Base-by-base conservation (phyloP, 1,284 basidiomycete genomes). In the Malassezia arunalokei region DNA sequence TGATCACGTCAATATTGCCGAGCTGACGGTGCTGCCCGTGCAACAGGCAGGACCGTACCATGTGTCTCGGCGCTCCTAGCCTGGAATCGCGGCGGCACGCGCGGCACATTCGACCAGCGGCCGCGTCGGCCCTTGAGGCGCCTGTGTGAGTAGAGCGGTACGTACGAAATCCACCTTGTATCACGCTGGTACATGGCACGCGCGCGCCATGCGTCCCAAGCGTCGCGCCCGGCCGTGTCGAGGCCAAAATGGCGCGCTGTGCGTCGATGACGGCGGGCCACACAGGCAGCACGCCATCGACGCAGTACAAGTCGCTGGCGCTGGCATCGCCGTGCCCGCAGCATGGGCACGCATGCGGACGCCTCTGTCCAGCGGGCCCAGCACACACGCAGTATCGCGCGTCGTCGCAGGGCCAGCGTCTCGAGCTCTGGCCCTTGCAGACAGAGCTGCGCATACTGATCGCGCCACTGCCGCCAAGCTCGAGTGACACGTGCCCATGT, bases 1-100 rank as follows among this genome's bases (percentile, higher is more conserved):
- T 29, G 37, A 64, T 9, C 71, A 73, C 47, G 72, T 74, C 43
- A 70, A 74, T 40, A 53, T 72, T 31, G 71, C 72, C n/a, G 63
- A 68, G 46, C 46, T 56, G 32, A n/a, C 66, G 29, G 54, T 70
- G 15, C 59, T 70, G 53, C 67, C 67, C 5, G 63, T 63, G 5
- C 65, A 68, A 47, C 67, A 70, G 57, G 67, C 67, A 20, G 57
- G 59, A 32, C 65, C 66, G 7, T 68, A 63, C 50, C 66, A 68
- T 47, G 56, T 55, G 8, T 32, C 52, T 8, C 35, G 51, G 20
- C 14, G 9, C 20, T 3, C 20, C 14, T n/a, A 17, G 20, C 9
- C 14, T 15, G 39, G 17, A 24, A n/a, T 12, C n/a, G 39, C 12
- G 20, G n/a, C 14, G 39, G 39, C 8, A n/a, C 39, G 14, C 20